Percentiles rank a stretch among this genome's conserved stretches.
Conservation (phyloP, 2,329 filamentous ascomycete genomes). For the Chalaropsis thielavioides region DNA sequence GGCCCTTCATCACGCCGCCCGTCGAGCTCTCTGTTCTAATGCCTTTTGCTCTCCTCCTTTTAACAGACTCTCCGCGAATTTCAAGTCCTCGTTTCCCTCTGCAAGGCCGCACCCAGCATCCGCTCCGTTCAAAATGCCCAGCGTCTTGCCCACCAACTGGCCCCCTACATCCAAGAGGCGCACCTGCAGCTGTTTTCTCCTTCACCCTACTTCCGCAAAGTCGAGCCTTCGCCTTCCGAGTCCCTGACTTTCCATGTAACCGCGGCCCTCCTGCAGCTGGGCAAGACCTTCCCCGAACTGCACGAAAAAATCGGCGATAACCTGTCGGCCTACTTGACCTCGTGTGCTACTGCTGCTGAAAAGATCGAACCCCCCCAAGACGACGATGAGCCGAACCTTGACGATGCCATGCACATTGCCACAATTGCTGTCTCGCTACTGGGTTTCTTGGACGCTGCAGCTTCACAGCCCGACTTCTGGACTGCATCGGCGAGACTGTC, state of each 20-base stretch:
- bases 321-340: slow-evolving; percentile 57
- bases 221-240: slow-evolving; percentile 83
- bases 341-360: slow-evolving; percentile 50
- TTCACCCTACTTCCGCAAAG: slow-evolving; percentile 67
- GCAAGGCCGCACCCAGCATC: slow-evolving; percentile 71
- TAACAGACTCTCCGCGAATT: slow-evolving; percentile 74
- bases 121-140: slow-evolving; percentile 57
- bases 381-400: slow-evolving; percentile 43
- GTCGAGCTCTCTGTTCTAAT: background rate
- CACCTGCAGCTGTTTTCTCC: slow-evolving; percentile 63
- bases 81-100: slow-evolving; percentile 79
- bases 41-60: background rate
- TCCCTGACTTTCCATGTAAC: slow-evolving; percentile 65
- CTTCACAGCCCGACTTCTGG: slow-evolving; percentile 71
- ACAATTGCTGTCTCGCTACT: slow-evolving; percentile 73
- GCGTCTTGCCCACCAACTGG: slow-evolving; percentile 62
- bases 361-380: slow-evolving; percentile 38
- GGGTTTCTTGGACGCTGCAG: slow-evolving; percentile 74
- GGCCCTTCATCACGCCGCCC: background rate
- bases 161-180: slow-evolving; percentile 73
- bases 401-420: slow-evolving; percentile 54
- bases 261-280: slow-evolving; percentile 66
- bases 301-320: slow-evolving; percentile 51
- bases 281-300: slow-evolving; percentile 54
- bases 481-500: slow-evolving; percentile 55